A percentile compares a stretch with the other conserved stretches of the same genome.
Evolutionary conservation across 1,284 basidiomycete species (phyloP).

Genomic region (Athelia psychrophila): DNA sequence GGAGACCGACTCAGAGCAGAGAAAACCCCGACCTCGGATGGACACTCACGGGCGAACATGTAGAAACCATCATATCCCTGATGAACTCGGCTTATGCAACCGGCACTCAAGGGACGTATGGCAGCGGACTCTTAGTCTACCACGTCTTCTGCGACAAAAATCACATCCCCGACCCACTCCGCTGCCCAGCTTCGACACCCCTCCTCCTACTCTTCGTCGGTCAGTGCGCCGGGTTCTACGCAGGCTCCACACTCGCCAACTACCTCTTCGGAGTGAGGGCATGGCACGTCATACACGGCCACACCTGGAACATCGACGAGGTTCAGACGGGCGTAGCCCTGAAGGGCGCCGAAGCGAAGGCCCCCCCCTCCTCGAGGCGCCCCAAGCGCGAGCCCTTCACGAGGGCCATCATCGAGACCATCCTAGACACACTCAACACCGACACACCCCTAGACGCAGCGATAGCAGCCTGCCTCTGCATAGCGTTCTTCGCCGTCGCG

Average conservation of each 20-base stretch:
- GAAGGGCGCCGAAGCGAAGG: slow-evolving; percentile 13
- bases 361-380: slow-evolving; percentile 16
- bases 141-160: slow-evolving; percentile 27
- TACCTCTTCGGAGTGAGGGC: slow-evolving; percentile 25
- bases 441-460: slow-evolving; percentile 25
- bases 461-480: slow-evolving; percentile 28
- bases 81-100: slow-evolving; percentile 12
- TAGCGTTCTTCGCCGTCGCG: slow-evolving; percentile 26
- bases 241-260: slow-evolving; percentile 20
- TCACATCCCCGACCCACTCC: slow-evolving; percentile 14
- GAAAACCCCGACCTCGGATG: neutral
- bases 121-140: slow-evolving; percentile 22
- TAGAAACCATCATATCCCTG: slow-evolving; percentile 13
- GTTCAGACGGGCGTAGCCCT: slow-evolving; percentile 19
- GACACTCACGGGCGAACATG: slow-evolving; percentile 5
- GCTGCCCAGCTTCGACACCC: slow-evolving; percentile 10
- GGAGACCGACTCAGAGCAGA: slow-evolving; percentile 10
- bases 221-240: slow-evolving; percentile 15
- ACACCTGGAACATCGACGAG: slow-evolving; percentile 20
- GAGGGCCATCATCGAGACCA: slow-evolving; percentile 9
- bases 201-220: slow-evolving; percentile 17
- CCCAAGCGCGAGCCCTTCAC: slow-evolving; percentile 22
- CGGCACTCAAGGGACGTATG: slow-evolving; percentile 22
- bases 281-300: slow-evolving; percentile 34
- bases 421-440: slow-evolving; percentile 16